Base-by-base conservation (phyloP, 768 basidiomycete species). In the Hypholoma sublateritium region DNA sequence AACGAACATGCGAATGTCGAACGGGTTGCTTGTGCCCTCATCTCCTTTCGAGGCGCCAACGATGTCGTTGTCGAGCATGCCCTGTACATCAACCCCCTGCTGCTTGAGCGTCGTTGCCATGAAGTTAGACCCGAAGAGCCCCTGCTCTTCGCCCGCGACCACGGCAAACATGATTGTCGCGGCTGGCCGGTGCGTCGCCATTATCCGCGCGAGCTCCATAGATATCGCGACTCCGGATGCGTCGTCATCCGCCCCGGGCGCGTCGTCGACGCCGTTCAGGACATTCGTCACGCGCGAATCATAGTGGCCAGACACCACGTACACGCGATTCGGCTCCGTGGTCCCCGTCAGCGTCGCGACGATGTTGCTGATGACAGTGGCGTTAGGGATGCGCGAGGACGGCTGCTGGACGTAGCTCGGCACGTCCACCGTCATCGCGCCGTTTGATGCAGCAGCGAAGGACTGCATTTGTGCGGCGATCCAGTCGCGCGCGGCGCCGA, bases 401-500 rank as follows among this genome's bases (percentile, higher is more conserved):
- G 75, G 70, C 35, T 61, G 60, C 59, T 83, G 81, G 43, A 79
- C 67, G 63, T 77, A 82, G 59, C 74, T 76, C 8, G 73, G 78
- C 16, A 80, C 77, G 8, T 70, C 63, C 35, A 85, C 77, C 5
- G 71, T 71, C 73, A 78, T 74, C 44, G 77, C 68, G 39, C 77
- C 71, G 50, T 69, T 64, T 41, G 78, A 77, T 43, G 74, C 59
- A 9, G 70, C 69, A 1, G 76, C 76, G 46, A 71, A 72, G 8
- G 66, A 58, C 24, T 63, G 72, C 75, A 83, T 74, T 63, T 82
- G 70, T 3, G 74, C 62, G 3, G 77, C 78, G 59, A 83, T 77
- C 83, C 81, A 84, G 67, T 82, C 80, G 28, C 80, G 68, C 17
- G 83, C 79, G 5, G 81, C 83, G 41, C 82, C 81, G 37, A 84